phyloP scores from a whole-genome alignment of 441 rosid species.

The Metrosideros polymorpha region DNA sequence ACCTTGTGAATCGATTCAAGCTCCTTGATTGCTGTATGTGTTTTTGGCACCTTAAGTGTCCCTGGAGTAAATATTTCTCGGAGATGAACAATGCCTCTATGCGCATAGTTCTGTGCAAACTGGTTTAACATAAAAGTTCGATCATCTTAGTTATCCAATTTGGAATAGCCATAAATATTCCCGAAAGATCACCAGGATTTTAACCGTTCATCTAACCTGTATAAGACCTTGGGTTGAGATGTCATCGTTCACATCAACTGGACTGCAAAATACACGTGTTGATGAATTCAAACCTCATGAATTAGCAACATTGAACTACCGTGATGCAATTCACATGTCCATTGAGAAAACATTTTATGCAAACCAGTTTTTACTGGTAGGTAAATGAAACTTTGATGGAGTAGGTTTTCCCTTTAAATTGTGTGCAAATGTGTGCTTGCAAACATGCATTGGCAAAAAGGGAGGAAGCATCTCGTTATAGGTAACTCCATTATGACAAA shows the following conservation, averaged over 20 bases:
- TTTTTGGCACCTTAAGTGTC: conserved; percentile 61
- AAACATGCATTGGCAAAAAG: neutral
- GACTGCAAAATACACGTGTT: conserved; percentile 40
- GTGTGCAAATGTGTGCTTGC: neutral
- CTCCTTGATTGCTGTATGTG: conserved; percentile 53
- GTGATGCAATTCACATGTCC: neutral
- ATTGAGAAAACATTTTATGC: neutral
- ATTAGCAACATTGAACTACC: neutral
- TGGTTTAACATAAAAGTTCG: conserved; percentile 12
- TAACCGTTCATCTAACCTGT: conserved; percentile 43
- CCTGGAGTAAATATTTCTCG: conserved; percentile 70
- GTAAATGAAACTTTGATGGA: neutral
- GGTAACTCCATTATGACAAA: neutral
- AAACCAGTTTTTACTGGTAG: neutral
- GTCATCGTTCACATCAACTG: conserved; percentile 62
- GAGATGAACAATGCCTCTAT: conserved; percentile 59
- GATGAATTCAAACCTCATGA: conserved; percentile 6
- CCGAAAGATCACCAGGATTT: neutral
- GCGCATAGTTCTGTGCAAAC: conserved; percentile 70
- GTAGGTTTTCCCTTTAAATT: neutral
- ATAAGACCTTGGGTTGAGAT: conserved; percentile 73
- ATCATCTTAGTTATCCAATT: neutral
- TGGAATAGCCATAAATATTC: neutral
- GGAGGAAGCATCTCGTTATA: neutral
- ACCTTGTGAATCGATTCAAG: conserved; percentile 98